Conservation (phyloP, 495 filamentous ascomycete genomes). For the Talaromyces borbonicus region DNA sequence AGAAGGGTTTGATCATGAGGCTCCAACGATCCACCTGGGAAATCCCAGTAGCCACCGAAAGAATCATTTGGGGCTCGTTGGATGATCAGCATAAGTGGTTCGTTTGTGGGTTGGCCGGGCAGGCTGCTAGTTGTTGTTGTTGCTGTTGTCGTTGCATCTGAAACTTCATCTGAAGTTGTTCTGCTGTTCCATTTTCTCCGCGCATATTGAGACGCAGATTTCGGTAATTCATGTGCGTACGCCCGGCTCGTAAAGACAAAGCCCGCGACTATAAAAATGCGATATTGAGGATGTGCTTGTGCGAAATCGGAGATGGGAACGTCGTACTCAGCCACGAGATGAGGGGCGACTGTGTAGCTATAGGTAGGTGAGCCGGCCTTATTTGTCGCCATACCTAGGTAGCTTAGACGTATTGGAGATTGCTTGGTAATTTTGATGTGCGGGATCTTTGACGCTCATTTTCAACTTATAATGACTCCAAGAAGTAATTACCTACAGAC, state of each 20-base stretch:
- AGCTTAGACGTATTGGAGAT: not conserved
- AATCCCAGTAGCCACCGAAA: slow-evolving; percentile 45
- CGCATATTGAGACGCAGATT: not conserved
- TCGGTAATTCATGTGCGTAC: not conserved
- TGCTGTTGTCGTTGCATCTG: not conserved
- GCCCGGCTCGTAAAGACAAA: slow-evolving; percentile 29
- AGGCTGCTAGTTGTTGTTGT: not conserved
- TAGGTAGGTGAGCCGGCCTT: slow-evolving; percentile 5
- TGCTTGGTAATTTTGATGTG: not conserved
- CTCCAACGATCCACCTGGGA: slow-evolving; percentile 47
- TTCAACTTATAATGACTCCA: too few species aligned
- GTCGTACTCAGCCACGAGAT: slow-evolving; percentile 26
- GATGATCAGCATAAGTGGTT: slow-evolving; percentile 38
- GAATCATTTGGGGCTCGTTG: slow-evolving; percentile 37
- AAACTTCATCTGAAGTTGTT: too few species aligned
- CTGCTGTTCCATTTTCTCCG: too few species aligned
- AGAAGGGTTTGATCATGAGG: slow-evolving; percentile 40
- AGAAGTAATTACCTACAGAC: too few species aligned
- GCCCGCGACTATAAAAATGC: slow-evolving; percentile 26
- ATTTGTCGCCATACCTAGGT: slow-evolving; percentile 2
- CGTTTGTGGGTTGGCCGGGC: not conserved
- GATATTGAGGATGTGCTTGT: slow-evolving; percentile 23
- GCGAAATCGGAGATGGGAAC: slow-evolving; percentile 26
- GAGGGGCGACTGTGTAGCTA: slow-evolving; percentile 25
- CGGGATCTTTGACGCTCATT: too few species aligned